Base-by-base conservation (phyloP, 1,139 yeast genomes). In the Geotrichum siamense region DNA sequence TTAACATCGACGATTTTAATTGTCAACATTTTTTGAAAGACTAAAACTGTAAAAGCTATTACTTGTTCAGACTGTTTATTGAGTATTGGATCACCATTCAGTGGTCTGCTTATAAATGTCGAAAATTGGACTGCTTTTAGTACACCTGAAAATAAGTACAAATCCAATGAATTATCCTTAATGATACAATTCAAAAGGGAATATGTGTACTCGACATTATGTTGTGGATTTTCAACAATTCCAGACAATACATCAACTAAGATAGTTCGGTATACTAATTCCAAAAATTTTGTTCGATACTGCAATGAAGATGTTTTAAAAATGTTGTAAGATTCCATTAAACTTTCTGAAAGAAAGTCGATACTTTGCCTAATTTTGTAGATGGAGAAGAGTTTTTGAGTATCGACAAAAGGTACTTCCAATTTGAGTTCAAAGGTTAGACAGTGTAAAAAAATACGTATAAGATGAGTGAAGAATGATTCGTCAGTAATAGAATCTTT, bases 201-300 rank as follows among this genome's bases (percentile, higher is more conserved):
- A n/a, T 5, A 15, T 17, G 34, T 21, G n/a, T 13, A 17, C 21
- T 26, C 15, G 5, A 15, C 15, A 17, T 19, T 17, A 5, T 6
- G n/a, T 16, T 13, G 16, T 3, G 33, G 15, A 9, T 15, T n/a
- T 2, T 26, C 39, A 6, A 37, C 22, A 2, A n/a, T 16, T 3
- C 31, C 39, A 21, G 30, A 28, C 16, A 27, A 15, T n/a, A 40
- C 33, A 20, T 40, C 43, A 5, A 28, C 17, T n/a, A 40, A 32
- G 10, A 40, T 34, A 2, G 38, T 26, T 8, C 31, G 25, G 16
- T 28, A 19, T 4, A 40, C 13, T 19, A 15, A 16, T 5, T 15
- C 17, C 17, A 8, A 5, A 10, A 31, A 13, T 21, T n/a, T n/a
- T n/a, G n/a, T n/a, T n/a, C n/a, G n/a, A 29, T 16, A 33, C 23